phyloP scores from a whole-genome alignment of 2,329 filamentous ascomycete genomes.

The Shiraia sp. region DNA sequence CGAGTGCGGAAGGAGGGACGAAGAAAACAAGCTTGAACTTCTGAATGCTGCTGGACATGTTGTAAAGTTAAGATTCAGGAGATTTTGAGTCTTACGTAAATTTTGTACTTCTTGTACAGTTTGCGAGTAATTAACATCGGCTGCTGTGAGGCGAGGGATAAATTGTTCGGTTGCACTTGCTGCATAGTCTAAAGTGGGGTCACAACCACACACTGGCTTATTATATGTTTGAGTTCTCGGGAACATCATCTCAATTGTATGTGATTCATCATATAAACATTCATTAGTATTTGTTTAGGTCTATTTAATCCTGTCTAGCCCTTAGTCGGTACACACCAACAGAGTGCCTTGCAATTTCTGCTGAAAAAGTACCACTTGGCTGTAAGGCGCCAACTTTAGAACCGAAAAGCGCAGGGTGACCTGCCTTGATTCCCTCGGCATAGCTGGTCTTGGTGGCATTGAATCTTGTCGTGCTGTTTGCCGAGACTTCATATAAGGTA shows the following conservation, averaged over 20 bases:
- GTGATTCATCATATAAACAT: too few relatives aligned
- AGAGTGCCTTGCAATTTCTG: conserved; percentile 53
- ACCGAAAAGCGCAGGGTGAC: conserved; percentile 53
- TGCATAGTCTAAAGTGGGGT: too few relatives aligned
- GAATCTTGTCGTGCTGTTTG: conserved; percentile 46
- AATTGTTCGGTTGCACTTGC: too few relatives aligned
- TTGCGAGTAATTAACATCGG: too few relatives aligned
- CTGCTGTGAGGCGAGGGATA: too few relatives aligned
- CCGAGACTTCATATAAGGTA: conserved; percentile 36
- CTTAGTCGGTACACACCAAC: conserved; percentile 57
- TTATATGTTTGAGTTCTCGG: too few relatives aligned
- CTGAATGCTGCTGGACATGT: conserved; percentile 14
- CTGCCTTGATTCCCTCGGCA: conserved; percentile 50
- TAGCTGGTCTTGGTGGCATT: conserved; percentile 57
- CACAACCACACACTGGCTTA: too few relatives aligned
- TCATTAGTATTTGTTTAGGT: too few relatives aligned
- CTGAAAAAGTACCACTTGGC: conserved; percentile 49
- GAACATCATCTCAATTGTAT: too few relatives aligned
- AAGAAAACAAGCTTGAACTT: conserved; percentile 53
- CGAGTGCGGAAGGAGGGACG: conserved; percentile 44
- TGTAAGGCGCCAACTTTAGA: conserved; percentile 50
- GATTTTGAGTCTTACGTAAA: too few relatives aligned
- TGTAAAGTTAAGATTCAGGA: background rate
- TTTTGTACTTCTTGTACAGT: too few relatives aligned
- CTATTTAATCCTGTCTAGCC: too few relatives aligned